Base-by-base conservation (phyloP, 129 eudicot species). In the Chrysanthemum makinoi region DNA sequence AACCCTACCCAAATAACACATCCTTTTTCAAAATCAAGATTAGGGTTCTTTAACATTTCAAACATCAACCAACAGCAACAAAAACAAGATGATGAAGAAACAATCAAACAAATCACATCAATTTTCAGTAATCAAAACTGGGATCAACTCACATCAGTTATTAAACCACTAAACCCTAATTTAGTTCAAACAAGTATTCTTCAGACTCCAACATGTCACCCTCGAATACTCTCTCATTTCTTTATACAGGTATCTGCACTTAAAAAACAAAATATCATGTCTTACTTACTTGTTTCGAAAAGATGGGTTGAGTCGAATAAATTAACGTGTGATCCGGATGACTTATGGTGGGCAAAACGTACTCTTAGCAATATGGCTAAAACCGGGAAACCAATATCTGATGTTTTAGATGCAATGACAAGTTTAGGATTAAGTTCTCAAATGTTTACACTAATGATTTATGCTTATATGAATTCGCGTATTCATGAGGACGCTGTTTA, bases 151-250 rank as follows among this genome's bases (percentile, higher is more conserved):
- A 85, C 83, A 20, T 87, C 89, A 0, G 78, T 85, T 6, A 46
- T 26, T 35, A 68, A 84, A 60, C 72, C 62, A 8, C 47, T 91
- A 24, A 83, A 81, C 79, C 81, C 95, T 2, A 73, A 88, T 67
- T 80, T 86, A 70, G 75, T 88, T 10, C 72, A 75, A 52, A 81
- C 90, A 13, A 86, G 85, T 66, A 89, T 91, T 63, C 75, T 22
- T 24, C 77, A 67, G n/a, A 81, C 77, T 65, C 79, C 65, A 47
- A 22, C 72, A 13, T 72, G 44, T 47, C 70, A 88, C 15, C 88
- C 92, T 48, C 72, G 69, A 68, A 67, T 77, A 18, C 82, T 88
- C n/a, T 73, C 65, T 6, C 77, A 77, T 50, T 91, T 91, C 86
- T 22, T 22, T 22, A 22, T 0, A 22, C 24, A 20, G 24, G 24